Evolutionary conservation across 2,329 filamentous ascomycete genomes (phyloP).

Genomic region (Xylaria polymorpha): DNA sequence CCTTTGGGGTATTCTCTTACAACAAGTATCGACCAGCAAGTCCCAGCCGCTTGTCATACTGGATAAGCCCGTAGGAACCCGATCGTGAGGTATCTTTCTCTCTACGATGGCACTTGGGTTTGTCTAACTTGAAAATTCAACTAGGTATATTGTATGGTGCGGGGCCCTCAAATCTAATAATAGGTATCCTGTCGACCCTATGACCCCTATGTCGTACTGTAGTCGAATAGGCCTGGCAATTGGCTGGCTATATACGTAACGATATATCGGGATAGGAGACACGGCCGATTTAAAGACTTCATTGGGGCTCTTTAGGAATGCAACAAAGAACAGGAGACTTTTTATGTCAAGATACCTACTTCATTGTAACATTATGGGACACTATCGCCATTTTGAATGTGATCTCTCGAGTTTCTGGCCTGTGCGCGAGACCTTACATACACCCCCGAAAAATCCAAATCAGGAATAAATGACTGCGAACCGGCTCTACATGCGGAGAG

Average conservation of each 20-base stretch:
- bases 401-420: not conserved
- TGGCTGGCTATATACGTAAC: not conserved
- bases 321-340: not conserved
- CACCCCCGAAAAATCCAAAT: not conserved
- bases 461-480: not conserved
- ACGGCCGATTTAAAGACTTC: too few species aligned
- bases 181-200: not conserved
- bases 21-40: constrained; percentile 3
- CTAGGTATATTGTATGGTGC: not conserved
- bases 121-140: constrained; percentile 5
- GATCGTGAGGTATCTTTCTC: not conserved
- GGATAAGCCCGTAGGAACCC: not conserved
- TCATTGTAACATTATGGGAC: not conserved
- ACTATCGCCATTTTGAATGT: not conserved
- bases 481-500: not conserved
- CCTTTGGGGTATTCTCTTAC: not conserved
- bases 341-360: not conserved
- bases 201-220: not conserved
- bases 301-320: not conserved
- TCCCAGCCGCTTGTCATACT: constrained; percentile 2
- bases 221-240: not conserved
- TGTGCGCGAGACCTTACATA: not conserved
- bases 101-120: not conserved
- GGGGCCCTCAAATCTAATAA: not conserved
- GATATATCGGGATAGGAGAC: not conserved